Conservation (phyloP, 768 basidiomycete species). For the Pulveroboletus sp. region DNA sequence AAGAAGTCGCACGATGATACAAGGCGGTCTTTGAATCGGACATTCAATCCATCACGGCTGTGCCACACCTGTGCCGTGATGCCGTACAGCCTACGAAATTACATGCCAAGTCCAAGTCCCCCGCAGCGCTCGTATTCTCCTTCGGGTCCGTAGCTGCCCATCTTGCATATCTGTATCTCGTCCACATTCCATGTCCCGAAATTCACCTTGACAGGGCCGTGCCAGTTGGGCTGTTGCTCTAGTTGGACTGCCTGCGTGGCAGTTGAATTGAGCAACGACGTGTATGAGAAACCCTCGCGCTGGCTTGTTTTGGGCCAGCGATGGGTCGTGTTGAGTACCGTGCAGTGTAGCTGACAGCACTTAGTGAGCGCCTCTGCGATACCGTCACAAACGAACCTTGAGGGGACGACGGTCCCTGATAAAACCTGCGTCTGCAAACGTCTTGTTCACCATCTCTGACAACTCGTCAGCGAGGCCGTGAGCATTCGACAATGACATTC, state of each 20-base stretch:
- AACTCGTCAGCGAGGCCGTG: constrained; percentile 5
- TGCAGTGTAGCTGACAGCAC: constrained; percentile 43
- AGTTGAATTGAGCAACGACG: constrained; percentile 31
- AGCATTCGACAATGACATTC: constrained; percentile 4
- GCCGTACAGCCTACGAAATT: constrained; percentile 12
- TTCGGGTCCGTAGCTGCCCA: constrained; percentile 65
- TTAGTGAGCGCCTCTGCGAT: background rate
- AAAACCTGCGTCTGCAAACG: constrained; percentile 43
- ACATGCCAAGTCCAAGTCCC: constrained; percentile 3
- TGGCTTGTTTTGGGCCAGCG: constrained; percentile 32
- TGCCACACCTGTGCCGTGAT: constrained; percentile 33
- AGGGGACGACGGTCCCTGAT: constrained; percentile 47
- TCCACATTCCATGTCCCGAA: constrained; percentile 54
- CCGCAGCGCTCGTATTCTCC: constrained; percentile 59
- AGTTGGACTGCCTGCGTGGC: constrained; percentile 10
- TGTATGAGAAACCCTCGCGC: constrained; percentile 44
- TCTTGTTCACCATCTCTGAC: constrained; percentile 40
- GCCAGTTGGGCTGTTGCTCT: constrained; percentile 6
- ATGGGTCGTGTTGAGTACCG: constrained; percentile 47
- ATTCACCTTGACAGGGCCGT: constrained; percentile 35
- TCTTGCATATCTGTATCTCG: constrained; percentile 64
- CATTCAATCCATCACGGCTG: constrained; percentile 29
- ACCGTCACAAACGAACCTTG: constrained; percentile 36
- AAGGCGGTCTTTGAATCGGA: constrained; percentile 33
- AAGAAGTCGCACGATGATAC: constrained; percentile 38